Evolutionary conservation across 1,284 basidiomycete genomes (phyloP), one percentile per base, ranked within the genome.

Genomic region (Cutaneotrichosporon daszewskae): DNA sequence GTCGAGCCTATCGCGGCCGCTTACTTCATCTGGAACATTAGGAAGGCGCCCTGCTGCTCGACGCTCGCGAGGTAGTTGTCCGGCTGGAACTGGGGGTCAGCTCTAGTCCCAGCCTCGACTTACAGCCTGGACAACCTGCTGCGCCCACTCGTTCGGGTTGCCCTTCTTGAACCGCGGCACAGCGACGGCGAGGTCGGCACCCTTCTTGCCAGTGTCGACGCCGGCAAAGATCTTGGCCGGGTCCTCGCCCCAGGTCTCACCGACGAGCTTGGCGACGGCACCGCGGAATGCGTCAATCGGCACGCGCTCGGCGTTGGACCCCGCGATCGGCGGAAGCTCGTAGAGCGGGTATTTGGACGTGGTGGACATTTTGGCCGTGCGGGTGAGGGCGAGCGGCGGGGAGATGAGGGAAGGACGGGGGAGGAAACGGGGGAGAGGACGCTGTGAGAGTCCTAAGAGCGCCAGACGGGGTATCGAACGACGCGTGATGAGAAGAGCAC

Each of bases 121-220:
- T 57, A 90, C 90, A 59, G 79, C 77, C 28, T 78, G 79, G 13
- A 83, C 74, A 27, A 96, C 83, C 68, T 83, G 81, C 53, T 79
- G 75, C 2, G 84, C 87, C 29, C 86, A 76, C 40, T 85, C 83
- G 2, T 85, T 78, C 62, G 94, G 94, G 31, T 82, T 87, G 5
- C 82, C 82, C 37, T 96, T 76, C 55, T 87, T 79, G 74, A 94
- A 97, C 45, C 94, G 79, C 20, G 92, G 88, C 32, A 97, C 72
- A 5, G 95, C 91, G 24, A 98, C 79, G 0, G 86, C 87, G 59
- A 95, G 90, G 73, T 99, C 94, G 35, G 80, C 82, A 14, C 85
- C 87, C 72, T 94, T 92, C 73, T 90, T 91, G 37, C 87, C 62
- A 55, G 84, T 85, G 68, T 92, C 86, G 5, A 96, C 85, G 13